Conservation (phyloP, 2,329 filamentous ascomycete species). For the Periconia sp. region DNA sequence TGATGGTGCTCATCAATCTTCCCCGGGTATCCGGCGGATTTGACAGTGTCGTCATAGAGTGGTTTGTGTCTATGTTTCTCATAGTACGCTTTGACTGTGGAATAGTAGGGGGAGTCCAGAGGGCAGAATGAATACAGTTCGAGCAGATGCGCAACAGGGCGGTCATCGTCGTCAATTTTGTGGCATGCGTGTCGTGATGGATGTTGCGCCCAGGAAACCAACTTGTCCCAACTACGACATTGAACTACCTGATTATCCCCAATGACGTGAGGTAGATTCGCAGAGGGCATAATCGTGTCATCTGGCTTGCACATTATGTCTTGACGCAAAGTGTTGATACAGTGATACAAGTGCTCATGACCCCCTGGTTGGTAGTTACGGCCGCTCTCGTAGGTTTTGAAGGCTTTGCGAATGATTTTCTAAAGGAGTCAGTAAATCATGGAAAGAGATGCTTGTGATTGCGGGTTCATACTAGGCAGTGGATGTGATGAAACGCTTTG, state of each 20-base stretch:
- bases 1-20: too few relatives aligned
- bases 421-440: background rate
- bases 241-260: conserved; percentile 1
- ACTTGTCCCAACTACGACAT: conserved; percentile 4
- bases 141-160: background rate
- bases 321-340: conserved; percentile 7
- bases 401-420: conserved; percentile 9
- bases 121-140: conserved; percentile 14
- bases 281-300: conserved; percentile 5
- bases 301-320: conserved; percentile 10
- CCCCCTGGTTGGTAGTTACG: background rate
- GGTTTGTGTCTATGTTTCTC: too few relatives aligned
- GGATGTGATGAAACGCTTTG: conserved; percentile 16
- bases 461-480: conserved; percentile 11
- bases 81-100: too few relatives aligned
- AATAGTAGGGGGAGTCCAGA: too few relatives aligned
- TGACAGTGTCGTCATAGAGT: too few relatives aligned
- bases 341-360: conserved; percentile 5
- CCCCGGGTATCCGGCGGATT: too few relatives aligned
- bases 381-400: background rate
- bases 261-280: background rate
- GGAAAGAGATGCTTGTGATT: background rate
- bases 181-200: conserved; percentile 5
- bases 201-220: conserved; percentile 5
- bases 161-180: background rate